Percentiles rank a stretch among this genome's conserved stretches.
Conservation (phyloP, 306 rosid genomes). For the Quercus dentata region DNA sequence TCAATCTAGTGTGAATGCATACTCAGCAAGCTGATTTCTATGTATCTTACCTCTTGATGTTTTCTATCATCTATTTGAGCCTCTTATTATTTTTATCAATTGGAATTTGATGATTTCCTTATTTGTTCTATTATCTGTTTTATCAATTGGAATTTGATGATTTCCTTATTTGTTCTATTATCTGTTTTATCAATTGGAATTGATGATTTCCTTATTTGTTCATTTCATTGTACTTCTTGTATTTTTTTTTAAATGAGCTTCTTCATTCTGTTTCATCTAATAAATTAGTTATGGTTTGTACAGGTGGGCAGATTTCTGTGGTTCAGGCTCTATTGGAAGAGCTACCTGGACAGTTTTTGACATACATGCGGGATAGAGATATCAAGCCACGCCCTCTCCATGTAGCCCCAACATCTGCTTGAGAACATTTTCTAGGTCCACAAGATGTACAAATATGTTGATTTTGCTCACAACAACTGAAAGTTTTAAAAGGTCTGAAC, state of each 20-base stretch:
- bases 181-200: not conserved
- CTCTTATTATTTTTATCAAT: too few relatives aligned
- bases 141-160: not conserved
- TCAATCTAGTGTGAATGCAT: too few relatives aligned
- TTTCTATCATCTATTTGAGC: too few relatives aligned
- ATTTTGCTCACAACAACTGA: too few relatives aligned
- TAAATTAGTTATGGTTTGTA: not conserved
- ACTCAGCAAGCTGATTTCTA: too few relatives aligned
- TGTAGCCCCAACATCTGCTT: constrained; percentile 10
- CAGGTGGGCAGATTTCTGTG: constrained; percentile 59
- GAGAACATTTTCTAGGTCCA: not conserved
- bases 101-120: too few relatives aligned
- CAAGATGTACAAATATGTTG: too few relatives aligned
- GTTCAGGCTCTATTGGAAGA: constrained; percentile 84
- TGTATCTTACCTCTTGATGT: too few relatives aligned
- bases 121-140: not conserved
- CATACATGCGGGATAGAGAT: constrained; percentile 61
- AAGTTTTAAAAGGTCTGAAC: too few relatives aligned
- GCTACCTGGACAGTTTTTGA: constrained; percentile 77
- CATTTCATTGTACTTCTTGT: not conserved
- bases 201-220: not conserved
- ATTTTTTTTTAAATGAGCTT: not conserved
- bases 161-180: not conserved
- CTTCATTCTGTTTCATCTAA: not conserved
- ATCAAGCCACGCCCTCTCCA: constrained; percentile 38